A percentile compares a stretch with the other conserved stretches of the same genome.
Conservation (phyloP, 2,329 filamentous ascomycete genomes). For the Stagonosporopsis vannaccii region DNA sequence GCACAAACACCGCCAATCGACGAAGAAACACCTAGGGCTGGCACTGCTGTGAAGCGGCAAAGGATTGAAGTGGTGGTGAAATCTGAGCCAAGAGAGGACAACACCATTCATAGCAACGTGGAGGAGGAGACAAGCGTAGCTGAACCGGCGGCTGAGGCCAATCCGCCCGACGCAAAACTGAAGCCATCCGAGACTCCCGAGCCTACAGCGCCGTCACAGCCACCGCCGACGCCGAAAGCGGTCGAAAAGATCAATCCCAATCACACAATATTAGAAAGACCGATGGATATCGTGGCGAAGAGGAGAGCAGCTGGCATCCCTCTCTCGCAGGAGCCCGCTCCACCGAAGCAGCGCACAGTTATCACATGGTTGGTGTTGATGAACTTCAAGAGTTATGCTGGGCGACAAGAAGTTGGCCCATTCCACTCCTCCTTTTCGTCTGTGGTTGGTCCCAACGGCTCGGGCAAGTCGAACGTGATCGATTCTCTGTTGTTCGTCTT, state of each 20-base stretch:
- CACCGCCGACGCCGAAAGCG: constrained; percentile 37
- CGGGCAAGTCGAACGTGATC: constrained; percentile 98
- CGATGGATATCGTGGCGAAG: constrained; percentile 93
- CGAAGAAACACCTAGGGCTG: constrained; percentile 4
- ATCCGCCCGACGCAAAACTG: constrained; percentile 24
- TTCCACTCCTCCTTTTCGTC: constrained; percentile 98
- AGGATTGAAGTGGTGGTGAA: constrained; percentile 10
- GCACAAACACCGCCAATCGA: constrained; percentile 9
- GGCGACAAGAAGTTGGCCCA: constrained; percentile 90
- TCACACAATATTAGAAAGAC: constrained; percentile 81
- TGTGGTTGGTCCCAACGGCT: constrained; percentile 96
- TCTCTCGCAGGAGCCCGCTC: constrained; percentile 74
- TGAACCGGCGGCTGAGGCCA: constrained; percentile 21
- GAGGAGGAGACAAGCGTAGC: constrained; percentile 59
- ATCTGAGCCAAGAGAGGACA: constrained; percentile 55
- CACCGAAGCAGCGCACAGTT: constrained; percentile 85
- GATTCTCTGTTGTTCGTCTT: constrained; percentile 99
- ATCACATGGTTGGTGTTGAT: constrained; percentile 90
- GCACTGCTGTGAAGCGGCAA: constrained; percentile 61
- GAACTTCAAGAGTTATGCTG: constrained; percentile 99
- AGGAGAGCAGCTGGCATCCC: constrained; percentile 71
- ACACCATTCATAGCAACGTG: constrained; percentile 66
- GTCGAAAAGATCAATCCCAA: constrained; percentile 77
- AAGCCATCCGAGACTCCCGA: constrained; percentile 16
- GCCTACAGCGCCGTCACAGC: constrained; percentile 48